These are phyloP conservation scores for Candida saitoana DNA, from an alignment of 805 yeast species.

Conservation along the genomic window DNA sequence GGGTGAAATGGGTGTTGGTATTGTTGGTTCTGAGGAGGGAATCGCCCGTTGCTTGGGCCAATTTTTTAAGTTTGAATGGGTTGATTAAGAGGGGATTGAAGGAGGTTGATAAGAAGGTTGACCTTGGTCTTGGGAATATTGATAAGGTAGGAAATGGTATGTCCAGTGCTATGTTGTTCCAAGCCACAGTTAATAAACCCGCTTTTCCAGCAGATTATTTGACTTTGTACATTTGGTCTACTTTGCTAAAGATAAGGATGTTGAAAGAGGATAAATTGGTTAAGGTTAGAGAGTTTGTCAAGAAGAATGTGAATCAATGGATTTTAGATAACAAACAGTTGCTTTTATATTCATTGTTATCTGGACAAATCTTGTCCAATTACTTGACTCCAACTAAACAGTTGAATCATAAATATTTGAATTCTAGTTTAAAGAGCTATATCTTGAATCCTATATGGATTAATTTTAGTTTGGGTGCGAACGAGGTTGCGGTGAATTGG, in stretches of 20 bases:
- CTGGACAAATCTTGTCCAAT: slow-evolving; percentile 37
- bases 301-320: slow-evolving; percentile 16
- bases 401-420: slow-evolving; percentile 33
- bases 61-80: slow-evolving; percentile 32
- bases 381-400: slow-evolving; percentile 37
- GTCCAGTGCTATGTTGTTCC: slow-evolving; percentile 9
- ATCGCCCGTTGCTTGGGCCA: slow-evolving; percentile 10
- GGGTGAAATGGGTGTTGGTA: slow-evolving; percentile 24
- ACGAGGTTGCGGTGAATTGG: slow-evolving; percentile 24
- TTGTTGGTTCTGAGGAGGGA: slow-evolving; percentile 20
- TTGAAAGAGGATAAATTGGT: slow-evolving; percentile 11
- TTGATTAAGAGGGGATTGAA: slow-evolving; percentile 15
- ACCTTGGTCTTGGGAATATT: background rate
- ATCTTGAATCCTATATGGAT: slow-evolving; percentile 41
- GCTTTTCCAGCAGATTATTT: slow-evolving; percentile 36
- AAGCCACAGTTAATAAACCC: slow-evolving; percentile 22
- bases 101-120: background rate
- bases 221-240: slow-evolving; percentile 29
- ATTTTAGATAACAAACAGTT: slow-evolving; percentile 30
- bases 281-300: background rate
- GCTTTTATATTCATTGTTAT: slow-evolving; percentile 32
- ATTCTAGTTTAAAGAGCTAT: slow-evolving; percentile 25
- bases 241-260: slow-evolving; percentile 14
- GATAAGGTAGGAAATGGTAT: slow-evolving; percentile 8
- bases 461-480: slow-evolving; percentile 29